phyloP scores from a whole-genome alignment of 495 filamentous ascomycete genomes.

The Tuber umbilicatum region DNA sequence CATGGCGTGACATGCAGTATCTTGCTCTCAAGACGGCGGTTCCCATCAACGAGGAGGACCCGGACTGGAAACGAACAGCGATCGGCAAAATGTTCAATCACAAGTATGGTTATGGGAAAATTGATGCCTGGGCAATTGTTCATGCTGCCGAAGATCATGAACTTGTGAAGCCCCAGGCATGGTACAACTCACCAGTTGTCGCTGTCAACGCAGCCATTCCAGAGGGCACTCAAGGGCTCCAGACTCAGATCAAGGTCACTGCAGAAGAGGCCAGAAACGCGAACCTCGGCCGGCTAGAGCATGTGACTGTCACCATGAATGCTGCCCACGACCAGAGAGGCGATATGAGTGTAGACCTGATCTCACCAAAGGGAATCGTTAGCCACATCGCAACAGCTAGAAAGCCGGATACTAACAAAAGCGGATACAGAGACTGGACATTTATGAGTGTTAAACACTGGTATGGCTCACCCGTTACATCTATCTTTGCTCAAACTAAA shows the following conservation, averaged over 20 bases:
- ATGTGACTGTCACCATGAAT: constrained; percentile 98
- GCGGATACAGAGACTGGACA: constrained; percentile 93
- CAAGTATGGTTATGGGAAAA: constrained; percentile 88
- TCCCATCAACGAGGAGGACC: constrained; percentile 65
- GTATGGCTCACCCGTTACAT: constrained; percentile 49
- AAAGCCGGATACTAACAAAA: constrained; percentile 53
- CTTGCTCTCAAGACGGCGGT: constrained; percentile 78
- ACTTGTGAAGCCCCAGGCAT: constrained; percentile 91
- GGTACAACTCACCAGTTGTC: constrained; percentile 89
- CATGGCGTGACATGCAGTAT: constrained; percentile 93
- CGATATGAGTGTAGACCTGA: constrained; percentile 86
- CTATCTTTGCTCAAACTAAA: constrained; percentile 13
- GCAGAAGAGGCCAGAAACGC: constrained; percentile 65
- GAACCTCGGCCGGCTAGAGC: constrained; percentile 79
- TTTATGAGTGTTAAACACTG: constrained; percentile 98
- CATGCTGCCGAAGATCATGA: constrained; percentile 79
- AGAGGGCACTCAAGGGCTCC: constrained; percentile 73
- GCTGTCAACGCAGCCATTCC: constrained; percentile 81
- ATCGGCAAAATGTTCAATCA: constrained; percentile 86
- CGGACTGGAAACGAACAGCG: constrained; percentile 70
- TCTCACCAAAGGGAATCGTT: constrained; percentile 72
- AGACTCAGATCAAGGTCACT: constrained; percentile 71
- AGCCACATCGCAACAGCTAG: constrained; percentile 76
- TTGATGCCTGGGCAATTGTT: constrained; percentile 80
- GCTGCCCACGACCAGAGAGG: constrained; percentile 76